Evolutionary conservation across 208 protist species (phyloP).

Genomic region (Jaenimonas drosophilae): DNA sequence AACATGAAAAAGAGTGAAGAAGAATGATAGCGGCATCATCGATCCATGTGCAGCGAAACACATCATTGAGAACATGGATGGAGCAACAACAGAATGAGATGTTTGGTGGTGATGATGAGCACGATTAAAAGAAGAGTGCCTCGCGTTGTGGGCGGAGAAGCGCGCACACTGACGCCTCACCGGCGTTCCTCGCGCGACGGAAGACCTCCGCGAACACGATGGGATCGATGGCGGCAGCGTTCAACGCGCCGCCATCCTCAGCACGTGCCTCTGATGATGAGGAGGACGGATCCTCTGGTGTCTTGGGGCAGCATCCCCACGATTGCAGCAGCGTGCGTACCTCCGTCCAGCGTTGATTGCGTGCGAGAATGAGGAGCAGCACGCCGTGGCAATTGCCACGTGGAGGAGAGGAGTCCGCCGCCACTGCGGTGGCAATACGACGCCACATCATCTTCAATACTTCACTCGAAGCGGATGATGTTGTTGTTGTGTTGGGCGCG

Average conservation of each 20-base stretch:
- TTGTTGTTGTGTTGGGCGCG: too few species aligned
- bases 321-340: neutral
- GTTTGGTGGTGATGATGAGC: neutral
- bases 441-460: too few species aligned
- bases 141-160: constrained; percentile 41
- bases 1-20: neutral
- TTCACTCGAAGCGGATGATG: too few species aligned
- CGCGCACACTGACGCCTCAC: constrained; percentile 41
- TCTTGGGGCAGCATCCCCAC: too few species aligned
- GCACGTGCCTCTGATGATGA: too few species aligned
- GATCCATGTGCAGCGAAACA: neutral
- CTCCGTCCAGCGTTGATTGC: neutral
- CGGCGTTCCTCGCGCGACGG: constrained; percentile 34
- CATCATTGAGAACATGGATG: neutral
- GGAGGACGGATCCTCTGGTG: too few species aligned
- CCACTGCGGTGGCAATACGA: too few species aligned
- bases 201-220: constrained; percentile 48
- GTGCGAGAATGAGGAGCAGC: neutral
- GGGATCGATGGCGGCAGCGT: constrained; percentile 23
- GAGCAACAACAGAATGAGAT: neutral
- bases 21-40: neutral
- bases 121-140: constrained; percentile 41
- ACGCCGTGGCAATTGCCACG: neutral
- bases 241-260: too few species aligned
- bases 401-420: too few species aligned